Conservation (phyloP, 2,329 filamentous ascomycete genomes). For the Periconia sp. region DNA sequence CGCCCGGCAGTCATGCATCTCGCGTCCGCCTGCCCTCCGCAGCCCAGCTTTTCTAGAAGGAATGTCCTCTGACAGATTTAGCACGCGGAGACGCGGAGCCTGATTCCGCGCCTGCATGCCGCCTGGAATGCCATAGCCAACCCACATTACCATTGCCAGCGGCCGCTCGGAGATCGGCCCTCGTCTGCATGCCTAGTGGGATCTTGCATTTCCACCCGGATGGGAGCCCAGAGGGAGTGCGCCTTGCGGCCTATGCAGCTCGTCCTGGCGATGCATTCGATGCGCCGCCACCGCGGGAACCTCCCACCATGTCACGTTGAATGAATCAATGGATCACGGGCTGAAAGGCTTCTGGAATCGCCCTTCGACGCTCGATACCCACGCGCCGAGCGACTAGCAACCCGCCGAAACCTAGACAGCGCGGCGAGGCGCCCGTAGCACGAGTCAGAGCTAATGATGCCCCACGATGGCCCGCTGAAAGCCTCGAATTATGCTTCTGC, state of each 20-base stretch:
- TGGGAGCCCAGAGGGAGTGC: not conserved
- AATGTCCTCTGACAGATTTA: not conserved
- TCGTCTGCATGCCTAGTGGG: constrained; percentile 2
- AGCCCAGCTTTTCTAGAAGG: constrained; percentile 7
- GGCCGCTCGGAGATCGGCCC: constrained; percentile 9
- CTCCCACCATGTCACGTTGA: too few species aligned
- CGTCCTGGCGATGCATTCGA: too few species aligned
- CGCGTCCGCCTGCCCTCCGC: constrained; percentile 11
- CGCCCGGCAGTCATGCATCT: constrained; percentile 20
- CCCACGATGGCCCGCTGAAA: too few species aligned
- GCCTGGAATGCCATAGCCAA: not conserved
- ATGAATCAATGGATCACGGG: too few species aligned
- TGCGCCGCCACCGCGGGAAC: too few species aligned
- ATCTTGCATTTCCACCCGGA: not conserved
- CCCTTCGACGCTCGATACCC: too few species aligned
- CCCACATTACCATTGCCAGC: not conserved
- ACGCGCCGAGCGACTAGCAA: too few species aligned
- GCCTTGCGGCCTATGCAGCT: constrained; percentile 1
- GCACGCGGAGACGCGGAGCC: constrained; percentile 5
- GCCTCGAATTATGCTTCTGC: too few species aligned
- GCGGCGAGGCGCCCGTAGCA: too few species aligned
- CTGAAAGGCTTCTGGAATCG: too few species aligned
- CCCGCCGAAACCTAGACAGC: constrained; percentile 1
- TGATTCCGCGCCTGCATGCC: constrained; percentile 13
- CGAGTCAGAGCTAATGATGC: too few species aligned